Evolutionary conservation across 805 yeast species (phyloP), one percentile per base, ranked within the genome.

Genomic region (Teunomyces stri): DNA sequence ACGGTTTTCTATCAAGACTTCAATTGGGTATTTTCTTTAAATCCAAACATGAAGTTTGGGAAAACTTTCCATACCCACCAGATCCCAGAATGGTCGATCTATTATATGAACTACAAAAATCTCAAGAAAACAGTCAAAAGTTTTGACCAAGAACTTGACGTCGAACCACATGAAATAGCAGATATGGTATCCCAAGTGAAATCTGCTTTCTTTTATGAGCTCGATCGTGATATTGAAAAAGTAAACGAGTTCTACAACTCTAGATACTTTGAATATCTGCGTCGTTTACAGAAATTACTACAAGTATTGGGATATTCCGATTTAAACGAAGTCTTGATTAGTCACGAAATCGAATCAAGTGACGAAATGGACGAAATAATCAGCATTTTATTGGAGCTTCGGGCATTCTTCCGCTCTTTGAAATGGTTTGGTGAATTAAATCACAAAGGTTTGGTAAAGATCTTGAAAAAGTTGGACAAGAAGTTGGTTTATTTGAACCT

Each of bases 351-450:
- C 37, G 74, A 68, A 44, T 64, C 74, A 11, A 59, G 63, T 44
- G 75, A 70, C 43, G 76, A 72, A 51, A 57, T 69, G 45, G 75
- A 72, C 45, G 77, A 72, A 53, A 61, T 72, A 20, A 61, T 70
- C 39, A 56, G 65, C 18, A 84, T 89, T 15, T 68, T 91, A 33
- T 71, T 89, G 18, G 97, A 90, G 63, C 72, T 89, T 45, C 76
- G 96, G 41, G 76, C 85, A 13, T 81, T 82, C 49, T 80, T 87
- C 51, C 76, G 97, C 48, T 90, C 90, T 65, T 73, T 91, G 61
- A 90, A 88, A 64, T 92, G 97, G 96, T 91, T 80, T 64, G 95
- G 95, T 20, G 97, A 92, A 60, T 79, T 91, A 57, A 91, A 91
- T 71, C 88, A 86, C 60, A 82, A 95, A 51, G 98, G 96, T 0